Conservation (phyloP, 2,329 filamentous ascomycete genomes). For the Epichloe coenophiala region DNA sequence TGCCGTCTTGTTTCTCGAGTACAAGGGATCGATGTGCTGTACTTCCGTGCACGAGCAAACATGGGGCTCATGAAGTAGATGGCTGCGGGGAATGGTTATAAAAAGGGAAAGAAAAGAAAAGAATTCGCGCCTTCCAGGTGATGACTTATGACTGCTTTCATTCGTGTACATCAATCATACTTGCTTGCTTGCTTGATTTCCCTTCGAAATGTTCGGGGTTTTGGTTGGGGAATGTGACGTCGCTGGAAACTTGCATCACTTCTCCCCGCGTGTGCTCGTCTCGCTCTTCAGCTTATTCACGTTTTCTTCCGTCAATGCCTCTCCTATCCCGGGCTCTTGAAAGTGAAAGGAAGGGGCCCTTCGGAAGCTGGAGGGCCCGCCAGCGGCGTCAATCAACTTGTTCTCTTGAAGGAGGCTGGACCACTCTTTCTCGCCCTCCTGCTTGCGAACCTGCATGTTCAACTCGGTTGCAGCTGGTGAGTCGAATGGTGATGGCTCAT, state of each 20-base stretch:
- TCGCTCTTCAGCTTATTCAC: slow-evolving; percentile 32
- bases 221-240: no score
- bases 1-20: no score
- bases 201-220: no score
- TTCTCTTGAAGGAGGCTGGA: slow-evolving; percentile 31
- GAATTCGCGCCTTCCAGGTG: no score
- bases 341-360: slow-evolving; percentile 20
- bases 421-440: slow-evolving; percentile 27
- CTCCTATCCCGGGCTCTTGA: slow-evolving; percentile 22
- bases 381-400: slow-evolving; percentile 33
- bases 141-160: no score
- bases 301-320: slow-evolving; percentile 40
- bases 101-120: no score
- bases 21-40: no score
- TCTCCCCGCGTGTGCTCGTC: slow-evolving; percentile 6
- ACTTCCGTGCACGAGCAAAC: no score
- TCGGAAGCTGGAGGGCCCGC: slow-evolving; percentile 20
- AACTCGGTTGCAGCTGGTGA: slow-evolving; percentile 18
- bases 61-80: no score
- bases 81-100: no score
- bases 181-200: no score
- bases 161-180: no score
- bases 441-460: slow-evolving; percentile 18
- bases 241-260: neutral
- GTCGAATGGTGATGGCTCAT: slow-evolving; percentile 30